Evolutionary conservation across 345 rosid genomes (phyloP).

Genomic region (Tarenaya hassleriana): DNA sequence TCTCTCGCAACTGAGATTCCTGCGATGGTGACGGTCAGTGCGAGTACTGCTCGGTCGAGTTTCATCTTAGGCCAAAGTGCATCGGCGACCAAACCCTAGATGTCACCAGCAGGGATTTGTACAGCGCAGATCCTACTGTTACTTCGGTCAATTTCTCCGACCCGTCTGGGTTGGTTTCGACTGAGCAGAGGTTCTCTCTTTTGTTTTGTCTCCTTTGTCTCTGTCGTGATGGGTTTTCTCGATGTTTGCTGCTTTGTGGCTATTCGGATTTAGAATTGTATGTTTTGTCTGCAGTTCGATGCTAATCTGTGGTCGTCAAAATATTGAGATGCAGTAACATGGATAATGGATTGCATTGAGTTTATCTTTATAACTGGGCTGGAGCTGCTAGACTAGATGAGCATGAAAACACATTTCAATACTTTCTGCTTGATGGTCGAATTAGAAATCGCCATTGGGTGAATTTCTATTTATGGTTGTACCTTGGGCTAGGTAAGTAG

Average conservation of each 20-base stretch:
- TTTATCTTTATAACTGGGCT: too few relatives aligned
- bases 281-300: neutral
- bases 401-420: too few relatives aligned
- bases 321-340: too few relatives aligned
- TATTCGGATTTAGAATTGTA: neutral
- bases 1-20: conserved; percentile 92
- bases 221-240: neutral
- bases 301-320: too few relatives aligned
- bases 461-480: too few relatives aligned
- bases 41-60: conserved; percentile 95
- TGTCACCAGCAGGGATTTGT: conserved; percentile 76
- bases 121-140: conserved; percentile 79
- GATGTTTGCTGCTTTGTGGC: neutral
- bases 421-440: too few relatives aligned
- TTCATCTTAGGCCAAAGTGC: conserved; percentile 70
- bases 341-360: too few relatives aligned
- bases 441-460: too few relatives aligned
- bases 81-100: conserved; percentile 78
- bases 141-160: conserved; percentile 79
- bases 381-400: too few relatives aligned
- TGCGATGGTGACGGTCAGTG: conserved; percentile 98
- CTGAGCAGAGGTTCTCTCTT: conserved; percentile 53
- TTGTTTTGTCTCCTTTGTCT: neutral
- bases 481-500: too few relatives aligned
- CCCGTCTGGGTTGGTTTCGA: conserved; percentile 39